phyloP scores from a whole-genome alignment of 305 asterid genomes.

The Rubia peregrina region DNA sequence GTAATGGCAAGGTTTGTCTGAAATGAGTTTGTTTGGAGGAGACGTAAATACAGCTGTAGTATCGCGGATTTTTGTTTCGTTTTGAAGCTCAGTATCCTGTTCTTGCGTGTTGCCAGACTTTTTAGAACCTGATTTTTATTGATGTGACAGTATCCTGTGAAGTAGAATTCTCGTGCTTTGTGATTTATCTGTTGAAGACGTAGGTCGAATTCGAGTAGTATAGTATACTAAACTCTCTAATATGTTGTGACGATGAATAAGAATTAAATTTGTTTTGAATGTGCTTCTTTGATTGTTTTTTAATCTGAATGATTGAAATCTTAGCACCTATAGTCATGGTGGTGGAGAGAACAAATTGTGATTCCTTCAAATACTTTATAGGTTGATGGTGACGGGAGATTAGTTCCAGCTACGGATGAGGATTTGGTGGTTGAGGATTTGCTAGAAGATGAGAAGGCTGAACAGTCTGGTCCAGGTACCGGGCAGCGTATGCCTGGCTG shows the following conservation, averaged over 20 bases:
- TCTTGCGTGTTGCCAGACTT: background rate
- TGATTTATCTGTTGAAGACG: background rate
- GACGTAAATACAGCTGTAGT: background rate
- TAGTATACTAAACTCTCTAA: background rate
- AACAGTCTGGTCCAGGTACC: constrained; percentile 27
- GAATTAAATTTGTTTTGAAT: background rate
- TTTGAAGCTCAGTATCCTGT: background rate
- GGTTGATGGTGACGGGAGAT: constrained; percentile 85
- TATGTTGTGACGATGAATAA: background rate
- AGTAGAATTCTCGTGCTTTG: background rate
- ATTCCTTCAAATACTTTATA: constrained; percentile 20
- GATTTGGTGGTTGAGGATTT: constrained; percentile 76
- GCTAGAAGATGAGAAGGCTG: constrained; percentile 54
- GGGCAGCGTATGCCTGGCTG: constrained; percentile 34
- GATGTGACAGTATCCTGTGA: background rate
- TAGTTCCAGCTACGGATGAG: constrained; percentile 93
- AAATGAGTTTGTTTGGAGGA: background rate
- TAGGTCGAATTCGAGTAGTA: background rate
- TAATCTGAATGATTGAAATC: background rate
- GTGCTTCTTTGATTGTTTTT: background rate
- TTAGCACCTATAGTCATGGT: constrained; percentile 10
- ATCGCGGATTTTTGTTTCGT: background rate
- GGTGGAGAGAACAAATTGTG: constrained; percentile 9
- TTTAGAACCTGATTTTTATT: background rate
- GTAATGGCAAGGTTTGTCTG: background rate